Evolutionary conservation across 2,329 filamentous ascomycete genomes (phyloP), one percentile per base, ranked within the genome.

Genomic region (Aspergillus phoenicis): DNA sequence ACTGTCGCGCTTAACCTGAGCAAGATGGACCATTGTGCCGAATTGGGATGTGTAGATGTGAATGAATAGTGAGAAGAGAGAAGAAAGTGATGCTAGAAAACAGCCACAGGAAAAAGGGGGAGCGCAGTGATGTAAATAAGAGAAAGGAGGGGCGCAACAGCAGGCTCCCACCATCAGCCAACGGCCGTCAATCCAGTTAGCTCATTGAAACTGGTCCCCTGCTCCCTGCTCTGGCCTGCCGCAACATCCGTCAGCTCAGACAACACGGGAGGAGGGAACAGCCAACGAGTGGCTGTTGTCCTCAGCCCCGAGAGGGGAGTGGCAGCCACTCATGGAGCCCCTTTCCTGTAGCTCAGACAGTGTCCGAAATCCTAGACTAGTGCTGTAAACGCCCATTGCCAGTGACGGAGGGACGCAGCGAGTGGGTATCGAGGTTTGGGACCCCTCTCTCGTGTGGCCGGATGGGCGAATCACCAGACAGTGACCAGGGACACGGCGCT

Each of bases 11-110:
- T 74, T 73, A 56, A 80, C 73, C 39, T 68, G 63, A 28, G 76
- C 72, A 54, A 81, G 73, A 67, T 80, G 77, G 43, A 80, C 77
- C 78, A 80, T 80, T 47, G 53, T 66, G 47, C 57, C 30, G 53
- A 56, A 13, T 39, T 5, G 43, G 22, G 22, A 43, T 45, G 5
- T 7, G 39, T 15, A 30, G 10, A 53, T 33, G 36, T n/a, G 24
- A 22, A 36, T 38, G 6, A 13, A 52, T 5, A 39, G 41, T 36
- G 30, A 24, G 15, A 38, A 33, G 20, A n/a, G 30, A 52, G 13
- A 7, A 15, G 22, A 49, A 13, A 36, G 11, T 11, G 33, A 36
- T 36, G 33, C 33, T 36, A 36, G 11, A 13, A 13, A 33, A 38
- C 47, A 52, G 33, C n/a, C 22, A 36, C 41, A 49, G 6, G 48